Evolutionary conservation across 805 yeast species (phyloP).

Genomic region (Komagataella pseudopastoris): DNA sequence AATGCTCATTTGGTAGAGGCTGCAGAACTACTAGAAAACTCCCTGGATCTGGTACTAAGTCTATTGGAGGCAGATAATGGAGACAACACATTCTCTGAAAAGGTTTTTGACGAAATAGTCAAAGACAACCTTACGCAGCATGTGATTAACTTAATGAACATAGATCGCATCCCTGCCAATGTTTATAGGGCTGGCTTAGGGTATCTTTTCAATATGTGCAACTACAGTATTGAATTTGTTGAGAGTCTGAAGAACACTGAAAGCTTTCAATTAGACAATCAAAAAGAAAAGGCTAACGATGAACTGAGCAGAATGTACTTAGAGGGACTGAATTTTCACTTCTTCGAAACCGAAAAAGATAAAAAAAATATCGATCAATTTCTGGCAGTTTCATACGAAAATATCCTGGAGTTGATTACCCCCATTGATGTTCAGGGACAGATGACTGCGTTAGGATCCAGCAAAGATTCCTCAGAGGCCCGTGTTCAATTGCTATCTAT

Average conservation of each 20-base stretch:
- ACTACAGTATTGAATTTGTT: conserved; percentile 44
- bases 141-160: conserved; percentile 21
- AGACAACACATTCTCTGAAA: conserved; percentile 38
- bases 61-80: conserved; percentile 30
- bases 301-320: conserved; percentile 17
- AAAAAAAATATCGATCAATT: conserved; percentile 11
- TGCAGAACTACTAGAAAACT: background rate
- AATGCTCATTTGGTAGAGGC: background rate
- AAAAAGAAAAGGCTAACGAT: conserved; percentile 3
- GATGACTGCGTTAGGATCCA: background rate
- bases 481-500: conserved; percentile 44
- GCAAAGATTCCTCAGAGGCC: conserved; percentile 14
- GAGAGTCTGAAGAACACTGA: background rate
- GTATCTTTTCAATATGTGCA: conserved; percentile 44
- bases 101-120: conserved; percentile 14
- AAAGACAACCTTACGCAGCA: conserved; percentile 17
- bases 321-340: conserved; percentile 28
- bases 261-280: conserved; percentile 7
- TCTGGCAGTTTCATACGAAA: conserved; percentile 8
- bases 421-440: background rate
- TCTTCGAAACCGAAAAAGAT: conserved; percentile 18
- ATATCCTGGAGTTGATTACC: conserved; percentile 6
- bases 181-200: conserved; percentile 19
- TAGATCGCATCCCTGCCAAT: conserved; percentile 8
- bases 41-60: background rate